phyloP scores from a whole-genome alignment of 2,329 filamentous ascomycete species.

The Akanthomyces uredinophilus region DNA sequence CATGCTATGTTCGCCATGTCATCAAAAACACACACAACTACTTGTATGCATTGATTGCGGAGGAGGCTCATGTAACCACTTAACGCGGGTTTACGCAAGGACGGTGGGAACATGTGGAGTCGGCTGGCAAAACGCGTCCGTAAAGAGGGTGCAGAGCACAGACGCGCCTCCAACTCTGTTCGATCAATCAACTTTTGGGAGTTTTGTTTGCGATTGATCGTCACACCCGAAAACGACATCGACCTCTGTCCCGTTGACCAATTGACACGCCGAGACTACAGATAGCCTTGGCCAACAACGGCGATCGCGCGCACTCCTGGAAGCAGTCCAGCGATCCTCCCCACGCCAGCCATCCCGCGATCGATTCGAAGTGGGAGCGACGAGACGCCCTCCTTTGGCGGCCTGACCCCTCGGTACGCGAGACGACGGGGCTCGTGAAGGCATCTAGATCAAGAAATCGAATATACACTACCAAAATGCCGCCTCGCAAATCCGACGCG shows the following conservation, averaged over 20 bases:
- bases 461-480: background rate
- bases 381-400: too few relatives aligned
- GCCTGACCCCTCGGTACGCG: background rate
- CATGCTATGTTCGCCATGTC: too few relatives aligned
- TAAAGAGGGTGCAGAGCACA: background rate
- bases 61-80: background rate
- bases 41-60: background rate
- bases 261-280: background rate
- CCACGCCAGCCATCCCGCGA: too few relatives aligned
- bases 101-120: background rate
- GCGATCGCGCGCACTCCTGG: too few relatives aligned
- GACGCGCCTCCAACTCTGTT: background rate
- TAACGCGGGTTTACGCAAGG: background rate
- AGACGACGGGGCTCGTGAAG: background rate
- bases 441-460: background rate
- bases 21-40: background rate
- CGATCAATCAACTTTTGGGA: background rate
- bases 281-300: too few relatives aligned
- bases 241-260: background rate
- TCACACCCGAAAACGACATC: background rate
- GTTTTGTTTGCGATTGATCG: background rate
- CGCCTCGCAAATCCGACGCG: slow-evolving; percentile 41
- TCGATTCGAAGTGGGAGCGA: too few relatives aligned
- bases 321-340: too few relatives aligned
- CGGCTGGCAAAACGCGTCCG: background rate